Percentiles rank a stretch among this genome's conserved stretches.
phyloP scores from a whole-genome alignment of 495 filamentous ascomycete species.

The Trichoderma virens region DNA sequence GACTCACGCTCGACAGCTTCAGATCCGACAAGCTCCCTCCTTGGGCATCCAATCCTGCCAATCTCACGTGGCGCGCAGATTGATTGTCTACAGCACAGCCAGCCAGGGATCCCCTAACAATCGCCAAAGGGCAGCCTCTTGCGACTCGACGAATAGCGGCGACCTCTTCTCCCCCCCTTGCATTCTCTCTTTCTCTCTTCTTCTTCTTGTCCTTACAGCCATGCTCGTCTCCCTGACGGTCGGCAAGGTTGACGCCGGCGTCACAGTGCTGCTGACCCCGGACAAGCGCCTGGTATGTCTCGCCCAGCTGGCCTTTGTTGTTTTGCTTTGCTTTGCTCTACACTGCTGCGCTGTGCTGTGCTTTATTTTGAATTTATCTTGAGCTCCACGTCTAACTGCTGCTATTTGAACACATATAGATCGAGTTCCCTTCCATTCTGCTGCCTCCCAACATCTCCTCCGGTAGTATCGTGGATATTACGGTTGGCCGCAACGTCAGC shows the following conservation, averaged over 20 bases:
- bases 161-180: too few species aligned
- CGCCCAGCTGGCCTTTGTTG: background rate
- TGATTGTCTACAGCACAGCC: too few species aligned
- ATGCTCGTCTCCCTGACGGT: slow-evolving; percentile 98
- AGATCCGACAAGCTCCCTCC: too few species aligned
- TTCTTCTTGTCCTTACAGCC: slow-evolving; percentile 15
- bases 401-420: slow-evolving; percentile 43
- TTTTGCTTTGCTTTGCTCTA: background rate
- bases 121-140: too few species aligned
- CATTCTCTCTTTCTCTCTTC: too few species aligned
- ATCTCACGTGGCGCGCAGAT: too few species aligned
- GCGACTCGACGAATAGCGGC: too few species aligned
- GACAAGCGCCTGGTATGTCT: slow-evolving; percentile 86
- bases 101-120: too few species aligned
- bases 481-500: slow-evolving; percentile 75
- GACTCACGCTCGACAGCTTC: too few species aligned
- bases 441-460: slow-evolving; percentile 90
- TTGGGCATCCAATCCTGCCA: too few species aligned
- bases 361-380: background rate
- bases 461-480: slow-evolving; percentile 96
- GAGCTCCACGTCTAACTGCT: background rate
- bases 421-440: slow-evolving; percentile 97
- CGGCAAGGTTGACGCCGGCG: slow-evolving; percentile 97
- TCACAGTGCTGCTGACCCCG: slow-evolving; percentile 91
- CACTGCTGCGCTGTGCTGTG: background rate